phyloP scores from a whole-genome alignment of 2,329 filamentous ascomycete genomes.

The Paecilomyces sp. region DNA sequence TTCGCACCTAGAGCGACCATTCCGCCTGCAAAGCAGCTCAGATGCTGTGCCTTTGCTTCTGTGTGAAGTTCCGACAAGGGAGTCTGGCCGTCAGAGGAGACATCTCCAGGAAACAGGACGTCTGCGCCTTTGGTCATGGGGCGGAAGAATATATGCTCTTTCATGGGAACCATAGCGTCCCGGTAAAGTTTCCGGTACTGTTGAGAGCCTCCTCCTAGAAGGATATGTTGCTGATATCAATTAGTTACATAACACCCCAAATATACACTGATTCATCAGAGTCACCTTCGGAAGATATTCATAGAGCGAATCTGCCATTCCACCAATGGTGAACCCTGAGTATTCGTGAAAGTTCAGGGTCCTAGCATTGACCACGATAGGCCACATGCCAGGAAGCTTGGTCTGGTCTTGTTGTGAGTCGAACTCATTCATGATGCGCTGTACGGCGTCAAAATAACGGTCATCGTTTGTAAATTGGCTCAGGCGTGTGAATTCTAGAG shows the following conservation, averaged over 20 bases:
- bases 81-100: conserved; percentile 18
- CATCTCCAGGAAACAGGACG: conserved; percentile 65
- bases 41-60: conserved; percentile 42
- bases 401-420: conserved; percentile 26
- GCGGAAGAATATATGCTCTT: conserved; percentile 67
- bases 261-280: too few species aligned
- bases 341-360: conserved; percentile 16
- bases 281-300: conserved; percentile 54
- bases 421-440: conserved; percentile 27
- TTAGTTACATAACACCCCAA: too few species aligned
- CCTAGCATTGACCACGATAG: conserved; percentile 23
- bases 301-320: conserved; percentile 51
- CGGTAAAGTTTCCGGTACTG: conserved; percentile 64
- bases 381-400: conserved; percentile 34
- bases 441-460: conserved; percentile 31
- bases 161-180: conserved; percentile 58
- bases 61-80: conserved; percentile 13
- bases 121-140: conserved; percentile 66
- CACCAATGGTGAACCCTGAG: conserved; percentile 46
- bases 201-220: conserved; percentile 63
- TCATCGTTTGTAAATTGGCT: conserved; percentile 31
- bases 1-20: conserved; percentile 49
- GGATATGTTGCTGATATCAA: conserved; percentile 44
- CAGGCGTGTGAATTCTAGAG: conserved; percentile 35
- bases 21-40: conserved; percentile 49